Evolutionary conservation across 352 stramenopile genomes (phyloP).

Genomic region (Hyphochytrium catenoides): DNA sequence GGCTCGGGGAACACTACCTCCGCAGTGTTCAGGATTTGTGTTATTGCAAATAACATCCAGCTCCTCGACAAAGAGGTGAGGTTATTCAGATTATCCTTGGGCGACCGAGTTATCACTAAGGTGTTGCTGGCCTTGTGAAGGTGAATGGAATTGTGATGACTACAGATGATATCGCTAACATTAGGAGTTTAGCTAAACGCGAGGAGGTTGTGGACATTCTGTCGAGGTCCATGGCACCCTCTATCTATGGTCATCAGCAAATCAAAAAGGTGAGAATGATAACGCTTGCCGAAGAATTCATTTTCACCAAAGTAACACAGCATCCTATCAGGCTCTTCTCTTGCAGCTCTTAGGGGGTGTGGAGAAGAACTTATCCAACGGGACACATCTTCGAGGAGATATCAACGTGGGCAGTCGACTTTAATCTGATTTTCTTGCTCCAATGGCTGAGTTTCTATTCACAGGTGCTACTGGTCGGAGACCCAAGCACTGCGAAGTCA

Average conservation of each 20-base stretch:
- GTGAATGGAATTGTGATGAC: conserved; percentile 76
- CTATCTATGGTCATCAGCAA: conserved; percentile 90
- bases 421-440: conserved; percentile 4
- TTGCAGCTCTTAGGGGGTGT: conserved; percentile 64
- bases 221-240: conserved; percentile 78
- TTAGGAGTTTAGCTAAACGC: conserved; percentile 72
- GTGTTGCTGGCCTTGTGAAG: conserved; percentile 1
- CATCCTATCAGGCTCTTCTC: conserved; percentile 19
- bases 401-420: conserved; percentile 67
- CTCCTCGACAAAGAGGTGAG: conserved; percentile 68
- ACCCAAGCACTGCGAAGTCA: conserved; percentile 96
- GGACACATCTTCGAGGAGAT: conserved; percentile 96
- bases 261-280: conserved; percentile 88
- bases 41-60: conserved; percentile 89
- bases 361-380: conserved; percentile 93
- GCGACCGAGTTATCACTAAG: background rate
- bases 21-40: conserved; percentile 83
- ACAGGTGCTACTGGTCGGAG: conserved; percentile 80
- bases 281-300: conserved; percentile 29
- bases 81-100: background rate
- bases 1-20: conserved; percentile 35
- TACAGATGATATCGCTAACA: conserved; percentile 67
- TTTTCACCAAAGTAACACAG: background rate
- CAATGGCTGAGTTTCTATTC: background rate
- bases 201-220: conserved; percentile 75